Evolutionary conservation across 345 rosid genomes (phyloP), one percentile per base, ranked within the genome.

Genomic region (Diplotaxis tenuifolia): DNA sequence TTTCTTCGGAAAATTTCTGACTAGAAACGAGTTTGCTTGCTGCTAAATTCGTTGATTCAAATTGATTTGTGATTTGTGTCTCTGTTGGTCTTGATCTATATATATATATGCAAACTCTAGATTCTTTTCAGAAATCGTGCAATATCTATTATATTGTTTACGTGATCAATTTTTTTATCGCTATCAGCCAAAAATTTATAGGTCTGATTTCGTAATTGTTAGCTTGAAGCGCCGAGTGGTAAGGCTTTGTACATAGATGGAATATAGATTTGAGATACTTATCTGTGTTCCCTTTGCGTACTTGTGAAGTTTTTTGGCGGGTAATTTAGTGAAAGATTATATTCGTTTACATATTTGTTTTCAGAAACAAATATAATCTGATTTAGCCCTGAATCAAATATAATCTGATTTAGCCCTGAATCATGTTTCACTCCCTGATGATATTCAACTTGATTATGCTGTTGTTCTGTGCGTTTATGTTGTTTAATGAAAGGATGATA

Each of bases 31-130:
- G n/a, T n/a, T 65, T 22, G 47, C 14, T 1, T 53, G 49, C 22
- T 56, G 0, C 7, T 34, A 7, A 3, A 10, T 42, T 64, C 55
- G 14, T 23, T 16, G 34, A 61, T n/a, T 61, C 47, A 62, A 21
- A 19, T 67, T 53, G 49, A 75, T 38, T 47, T 8, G n/a, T n/a
- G n/a, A n/a, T 36, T 12, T 75, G 7, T 28, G 62, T 21, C 19
- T 58, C n/a, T 65, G 11, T n/a, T 36, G 14, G 11, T 56, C 58
- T 49, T 57, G 27, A 61, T 67, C 63, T 25, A 20, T 74, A 34
- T 57, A 7, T 20, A n/a, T n/a, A n/a, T n/a, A n/a, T n/a, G 72
- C 29, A 6, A 65, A 47, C 65, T 40, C 57, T 56, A 25, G 9
- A 34, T 34, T 34, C 2, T 34, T 34, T 34, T 34, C 12, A 34